Evolutionary conservation across 345 rosid genomes (phyloP), one percentile per base, ranked within the genome.

Genomic region (Syzygium jambos): DNA sequence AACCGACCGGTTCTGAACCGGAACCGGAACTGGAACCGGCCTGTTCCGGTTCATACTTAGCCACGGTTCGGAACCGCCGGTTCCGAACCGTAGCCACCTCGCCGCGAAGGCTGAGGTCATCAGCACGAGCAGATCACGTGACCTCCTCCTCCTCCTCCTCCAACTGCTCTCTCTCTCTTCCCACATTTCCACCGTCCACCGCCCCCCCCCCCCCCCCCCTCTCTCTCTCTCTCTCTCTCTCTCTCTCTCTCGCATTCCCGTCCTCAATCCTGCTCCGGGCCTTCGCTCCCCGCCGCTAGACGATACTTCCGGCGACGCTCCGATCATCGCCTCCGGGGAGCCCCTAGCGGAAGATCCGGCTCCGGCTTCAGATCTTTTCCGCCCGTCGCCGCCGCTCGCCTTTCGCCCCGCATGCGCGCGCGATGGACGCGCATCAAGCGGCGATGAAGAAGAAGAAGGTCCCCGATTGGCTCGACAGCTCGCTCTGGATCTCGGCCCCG

Each of bases 401-500:
- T 14, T 19, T 73, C 49, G 0, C 49, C 82, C 10, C 10, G 49
- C 82, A 73, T 34, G 46, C 13, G 80, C 25, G 80, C 38, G 46
- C 80, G 46, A 68, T 73, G 80, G 80, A 73, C 82, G 82, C 82
- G 27, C 82, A 73, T 43, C 82, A 38, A 19, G 82, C 13, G 82
- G 49, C 51, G n/a, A 73, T 6, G 59, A 85, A 21, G 89, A 97
- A 92, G 93, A 97, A 96, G 91, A 91, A 91, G 51, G 94, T 96
- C 43, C 99, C 99, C 56, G 99, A 97, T 92, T 97, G 99, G 99
- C 97, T 97, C 90, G 96, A 97, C 91, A 97, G 98, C 89, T 94
- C 99, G 41, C 91, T 97, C 84, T 97, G 99, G 99, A 43, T 85
- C 51, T 84, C 90, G 46, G 52, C 78, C 51, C 21, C 87, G 53